phyloP scores from a whole-genome alignment of 139 green algal genomes.

The Chara braunii region DNA sequence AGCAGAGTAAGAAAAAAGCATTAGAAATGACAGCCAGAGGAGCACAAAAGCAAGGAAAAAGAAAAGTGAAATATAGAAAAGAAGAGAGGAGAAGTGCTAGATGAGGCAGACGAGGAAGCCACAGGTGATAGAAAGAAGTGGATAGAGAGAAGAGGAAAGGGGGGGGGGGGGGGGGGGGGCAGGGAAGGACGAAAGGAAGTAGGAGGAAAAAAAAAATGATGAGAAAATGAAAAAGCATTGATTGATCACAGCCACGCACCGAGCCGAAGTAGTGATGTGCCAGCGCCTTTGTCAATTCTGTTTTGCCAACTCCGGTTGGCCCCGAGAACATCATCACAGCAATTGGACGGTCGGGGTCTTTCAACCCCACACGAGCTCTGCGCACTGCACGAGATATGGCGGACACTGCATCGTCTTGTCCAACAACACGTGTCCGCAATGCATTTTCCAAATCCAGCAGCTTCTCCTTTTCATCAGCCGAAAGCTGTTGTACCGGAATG shows the following conservation, averaged over 20 bases:
- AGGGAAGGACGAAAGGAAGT: too few relatives aligned
- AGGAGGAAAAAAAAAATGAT: too few relatives aligned
- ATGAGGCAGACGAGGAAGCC: too few relatives aligned
- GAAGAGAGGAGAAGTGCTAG: too few relatives aligned
- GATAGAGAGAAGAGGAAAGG: too few relatives aligned
- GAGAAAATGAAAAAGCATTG: conserved; percentile 1
- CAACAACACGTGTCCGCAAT: conserved; percentile 56
- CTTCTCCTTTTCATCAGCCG: conserved; percentile 50
- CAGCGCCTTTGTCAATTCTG: conserved; percentile 63
- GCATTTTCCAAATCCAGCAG: conserved; percentile 50
- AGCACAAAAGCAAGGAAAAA: too few relatives aligned
- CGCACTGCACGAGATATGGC: conserved; percentile 52
- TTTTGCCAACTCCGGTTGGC: conserved; percentile 79
- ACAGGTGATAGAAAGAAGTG: too few relatives aligned
- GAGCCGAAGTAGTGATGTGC: conserved; percentile 40
- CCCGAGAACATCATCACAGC: conserved; percentile 67
- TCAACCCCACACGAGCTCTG: conserved; percentile 52
- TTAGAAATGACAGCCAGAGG: too few relatives aligned
- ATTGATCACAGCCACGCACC: conserved; percentile 1
- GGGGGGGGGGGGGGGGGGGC: too few relatives aligned
- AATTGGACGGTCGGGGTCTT: conserved; percentile 52
- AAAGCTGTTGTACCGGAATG: conserved; percentile 76
- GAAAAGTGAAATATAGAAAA: too few relatives aligned
- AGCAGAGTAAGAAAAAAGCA: too few relatives aligned
- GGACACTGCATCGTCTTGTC: conserved; percentile 60